Conservation (phyloP, 1,139 yeast genomes). For the Suhomyces yuchorum region DNA sequence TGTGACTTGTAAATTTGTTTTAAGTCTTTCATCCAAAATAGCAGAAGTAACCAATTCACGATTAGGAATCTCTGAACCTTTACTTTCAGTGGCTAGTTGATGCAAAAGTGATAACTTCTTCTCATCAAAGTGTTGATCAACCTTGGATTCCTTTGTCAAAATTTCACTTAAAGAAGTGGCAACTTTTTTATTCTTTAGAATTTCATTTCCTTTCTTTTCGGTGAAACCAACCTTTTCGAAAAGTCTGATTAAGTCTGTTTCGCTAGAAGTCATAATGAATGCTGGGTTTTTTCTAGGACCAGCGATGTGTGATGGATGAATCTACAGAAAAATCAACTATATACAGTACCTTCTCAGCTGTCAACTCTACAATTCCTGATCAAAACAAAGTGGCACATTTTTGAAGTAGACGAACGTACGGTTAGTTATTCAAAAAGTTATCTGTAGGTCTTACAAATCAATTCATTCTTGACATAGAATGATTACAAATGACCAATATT, state of each 20-base stretch:
- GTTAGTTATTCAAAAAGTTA: too few species aligned
- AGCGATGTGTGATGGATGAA: neutral
- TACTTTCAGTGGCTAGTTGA: conserved; percentile 69
- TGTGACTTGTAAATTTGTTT: conserved; percentile 69
- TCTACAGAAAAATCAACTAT: neutral
- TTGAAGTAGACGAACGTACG: too few species aligned
- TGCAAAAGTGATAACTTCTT: conserved; percentile 69
- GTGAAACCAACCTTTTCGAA: conserved; percentile 69
- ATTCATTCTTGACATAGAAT: too few species aligned
- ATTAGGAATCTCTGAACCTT: conserved; percentile 45
- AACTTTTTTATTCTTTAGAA: conserved; percentile 82
- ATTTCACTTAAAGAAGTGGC: conserved; percentile 66
- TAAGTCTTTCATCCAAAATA: conserved; percentile 64
- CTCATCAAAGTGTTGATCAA: conserved; percentile 34
- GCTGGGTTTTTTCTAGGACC: neutral
- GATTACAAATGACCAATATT: too few species aligned
- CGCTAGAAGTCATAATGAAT: conserved; percentile 16
- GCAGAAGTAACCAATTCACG: conserved; percentile 59
- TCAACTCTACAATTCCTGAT: neutral
- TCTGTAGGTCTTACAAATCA: too few species aligned
- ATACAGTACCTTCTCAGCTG: neutral
- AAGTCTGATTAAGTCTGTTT: conserved; percentile 39
- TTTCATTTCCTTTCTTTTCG: conserved; percentile 72
- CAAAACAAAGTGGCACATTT: too few species aligned
- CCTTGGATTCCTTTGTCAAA: conserved; percentile 42